phyloP scores from a whole-genome alignment of 805 yeast species.

The Brettanomyces anomalus region DNA sequence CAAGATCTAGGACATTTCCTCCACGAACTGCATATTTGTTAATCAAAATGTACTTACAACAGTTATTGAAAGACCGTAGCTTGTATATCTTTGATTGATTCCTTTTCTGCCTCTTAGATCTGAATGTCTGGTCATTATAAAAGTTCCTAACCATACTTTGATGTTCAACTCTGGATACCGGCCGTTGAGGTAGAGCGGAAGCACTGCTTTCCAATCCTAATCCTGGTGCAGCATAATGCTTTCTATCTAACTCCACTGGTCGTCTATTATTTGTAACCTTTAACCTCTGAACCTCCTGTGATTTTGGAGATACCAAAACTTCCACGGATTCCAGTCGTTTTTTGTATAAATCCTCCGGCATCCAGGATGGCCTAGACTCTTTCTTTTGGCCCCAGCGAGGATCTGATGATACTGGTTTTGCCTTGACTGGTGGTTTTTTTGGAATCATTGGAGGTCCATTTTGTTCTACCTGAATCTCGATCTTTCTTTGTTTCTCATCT shows the following conservation, averaged over 20 bases:
- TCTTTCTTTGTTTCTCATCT: neutral
- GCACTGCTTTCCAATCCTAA: neutral
- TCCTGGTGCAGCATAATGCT: too few relatives aligned
- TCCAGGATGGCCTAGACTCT: conserved; percentile 24
- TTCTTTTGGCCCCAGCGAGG: too few relatives aligned
- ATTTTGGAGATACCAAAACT: neutral
- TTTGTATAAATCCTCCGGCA: conserved; percentile 22
- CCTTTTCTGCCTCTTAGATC: conserved; percentile 54
- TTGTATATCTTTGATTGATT: conserved; percentile 76
- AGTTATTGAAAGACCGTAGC: conserved; percentile 82
- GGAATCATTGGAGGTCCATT: neutral
- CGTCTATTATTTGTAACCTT: neutral
- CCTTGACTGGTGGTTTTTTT: neutral
- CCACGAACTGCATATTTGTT: conserved; percentile 52
- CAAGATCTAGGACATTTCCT: conserved; percentile 68
- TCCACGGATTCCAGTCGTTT: conserved; percentile 14
- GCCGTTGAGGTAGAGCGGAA: neutral
- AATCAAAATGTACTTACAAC: conserved; percentile 78
- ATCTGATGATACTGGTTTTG: neutral
- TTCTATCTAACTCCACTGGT: neutral
- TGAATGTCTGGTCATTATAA: conserved; percentile 76
- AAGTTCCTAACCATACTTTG: conserved; percentile 71
- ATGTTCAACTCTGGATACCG: conserved; percentile 4
- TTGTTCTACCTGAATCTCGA: neutral
- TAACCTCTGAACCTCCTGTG: neutral